Evolutionary conservation across 169 alveolate species (phyloP).

Genomic region (Plasmodium reichenowi): DNA sequence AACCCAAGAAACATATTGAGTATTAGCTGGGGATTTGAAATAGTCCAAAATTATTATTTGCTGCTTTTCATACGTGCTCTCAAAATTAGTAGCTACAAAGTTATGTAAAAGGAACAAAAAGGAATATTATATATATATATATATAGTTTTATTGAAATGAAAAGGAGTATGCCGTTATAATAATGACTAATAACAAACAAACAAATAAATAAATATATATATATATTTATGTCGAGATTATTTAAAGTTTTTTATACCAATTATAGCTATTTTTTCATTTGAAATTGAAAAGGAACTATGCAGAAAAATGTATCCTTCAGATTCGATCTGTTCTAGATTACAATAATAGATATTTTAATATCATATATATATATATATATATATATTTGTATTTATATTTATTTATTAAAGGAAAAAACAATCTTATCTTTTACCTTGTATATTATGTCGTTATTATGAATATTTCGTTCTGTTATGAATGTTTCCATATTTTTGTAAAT

Average conservation of each 20-base stretch:
- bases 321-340: conserved; percentile 51
- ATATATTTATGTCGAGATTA: neutral
- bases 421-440: conserved; percentile 29
- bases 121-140: neutral
- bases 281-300: conserved; percentile 61
- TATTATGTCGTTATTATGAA: conserved; percentile 44
- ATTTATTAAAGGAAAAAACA: neutral
- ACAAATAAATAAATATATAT: neutral
- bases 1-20: conserved; percentile 57
- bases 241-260: conserved; percentile 11
- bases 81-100: conserved; percentile 51
- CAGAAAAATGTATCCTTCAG: conserved; percentile 30
- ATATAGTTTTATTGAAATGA: neutral
- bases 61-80: conserved; percentile 33
- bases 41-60: conserved; percentile 63
- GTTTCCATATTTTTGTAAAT: conserved; percentile 11
- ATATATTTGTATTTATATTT: too few relatives aligned
- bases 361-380: neutral
- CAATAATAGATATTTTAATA: conserved; percentile 2
- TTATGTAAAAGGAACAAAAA: neutral
- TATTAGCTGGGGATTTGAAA: conserved; percentile 27
- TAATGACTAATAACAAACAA: neutral
- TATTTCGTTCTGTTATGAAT: conserved; percentile 18
- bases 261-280: conserved; percentile 52
- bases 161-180: neutral